Conservation (phyloP, 768 basidiomycete species). For the Psilocybe sp. region DNA sequence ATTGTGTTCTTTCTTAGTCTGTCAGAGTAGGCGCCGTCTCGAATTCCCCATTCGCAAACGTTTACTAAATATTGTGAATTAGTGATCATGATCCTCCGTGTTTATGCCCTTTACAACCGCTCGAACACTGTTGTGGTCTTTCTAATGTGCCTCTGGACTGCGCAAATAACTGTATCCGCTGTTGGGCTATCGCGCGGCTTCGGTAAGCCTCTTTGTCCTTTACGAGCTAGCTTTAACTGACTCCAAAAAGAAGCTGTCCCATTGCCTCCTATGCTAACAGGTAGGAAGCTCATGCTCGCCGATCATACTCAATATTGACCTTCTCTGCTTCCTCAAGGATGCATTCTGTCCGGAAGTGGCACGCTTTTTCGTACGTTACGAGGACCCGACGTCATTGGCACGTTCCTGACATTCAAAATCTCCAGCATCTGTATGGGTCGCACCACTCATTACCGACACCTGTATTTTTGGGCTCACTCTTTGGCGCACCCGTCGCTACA, state of each 20-base stretch:
- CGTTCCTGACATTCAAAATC: background rate
- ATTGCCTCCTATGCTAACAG: slow-evolving; percentile 21
- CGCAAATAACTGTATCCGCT: slow-evolving; percentile 22
- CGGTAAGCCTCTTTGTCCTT: slow-evolving; percentile 11
- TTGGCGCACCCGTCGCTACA: slow-evolving; percentile 14
- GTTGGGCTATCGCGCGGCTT: slow-evolving; percentile 22
- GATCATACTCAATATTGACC: background rate
- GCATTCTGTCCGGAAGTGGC: slow-evolving; percentile 21
- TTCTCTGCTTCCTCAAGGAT: slow-evolving; percentile 13
- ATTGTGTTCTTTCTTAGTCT: slow-evolving; percentile 11
- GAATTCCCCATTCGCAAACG: no score
- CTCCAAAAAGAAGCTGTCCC: slow-evolving; percentile 15
- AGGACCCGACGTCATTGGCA: background rate
- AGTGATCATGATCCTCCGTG: slow-evolving; percentile 31
- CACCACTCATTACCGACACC: slow-evolving; percentile 14
- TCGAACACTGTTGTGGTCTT: slow-evolving; percentile 13
- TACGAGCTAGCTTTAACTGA: background rate
- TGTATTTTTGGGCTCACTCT: slow-evolving; percentile 16
- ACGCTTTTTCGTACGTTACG: slow-evolving; percentile 16
- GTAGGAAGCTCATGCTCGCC: slow-evolving; percentile 8
- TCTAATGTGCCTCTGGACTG: slow-evolving; percentile 19
- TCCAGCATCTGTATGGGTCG: slow-evolving; percentile 16
- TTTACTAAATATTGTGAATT: background rate
- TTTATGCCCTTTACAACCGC: slow-evolving; percentile 26
- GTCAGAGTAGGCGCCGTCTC: slow-evolving; percentile 14